phyloP scores from a whole-genome alignment of 2,329 filamentous ascomycete genomes.

The Amphichorda felina region DNA sequence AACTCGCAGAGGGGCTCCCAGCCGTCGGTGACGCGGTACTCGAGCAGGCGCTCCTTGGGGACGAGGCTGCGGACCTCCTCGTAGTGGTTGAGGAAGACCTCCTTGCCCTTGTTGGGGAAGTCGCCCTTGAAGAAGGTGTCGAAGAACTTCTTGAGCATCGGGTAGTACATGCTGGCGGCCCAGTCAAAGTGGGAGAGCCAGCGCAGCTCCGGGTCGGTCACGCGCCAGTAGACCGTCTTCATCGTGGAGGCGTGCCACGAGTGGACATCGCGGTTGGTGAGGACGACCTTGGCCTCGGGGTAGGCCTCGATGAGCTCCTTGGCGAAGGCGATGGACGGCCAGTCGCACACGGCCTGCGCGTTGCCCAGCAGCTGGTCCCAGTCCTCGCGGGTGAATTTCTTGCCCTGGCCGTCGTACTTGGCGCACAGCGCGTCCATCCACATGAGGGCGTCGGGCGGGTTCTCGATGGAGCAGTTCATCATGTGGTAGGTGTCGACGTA shows the following conservation, averaged over 20 bases:
- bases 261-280: conserved; percentile 55
- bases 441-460: conserved; percentile 43
- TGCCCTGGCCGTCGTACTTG: conserved; percentile 22
- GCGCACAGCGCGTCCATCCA: conserved; percentile 59
- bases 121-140: conserved; percentile 56
- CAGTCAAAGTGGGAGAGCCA: conserved; percentile 34
- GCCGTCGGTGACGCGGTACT: conserved; percentile 21
- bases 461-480: conserved; percentile 59
- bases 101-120: conserved; percentile 53
- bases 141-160: conserved; percentile 60
- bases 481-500: conserved; percentile 63
- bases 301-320: conserved; percentile 61
- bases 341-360: conserved; percentile 57
- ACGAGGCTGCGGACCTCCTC: conserved; percentile 18
- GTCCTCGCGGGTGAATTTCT: conserved; percentile 48
- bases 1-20: conserved; percentile 17
- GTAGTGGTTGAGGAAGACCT: conserved; percentile 38
- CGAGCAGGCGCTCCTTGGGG: conserved; percentile 17
- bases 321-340: conserved; percentile 55
- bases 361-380: conserved; percentile 59
- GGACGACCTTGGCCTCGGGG: conserved; percentile 59
- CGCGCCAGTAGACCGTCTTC: conserved; percentile 58
- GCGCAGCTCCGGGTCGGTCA: conserved; percentile 44
- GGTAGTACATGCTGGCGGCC: conserved; percentile 57
- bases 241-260: conserved; percentile 50